phyloP scores from a whole-genome alignment of 805 yeast species.

The Blastobotrys robertii region DNA sequence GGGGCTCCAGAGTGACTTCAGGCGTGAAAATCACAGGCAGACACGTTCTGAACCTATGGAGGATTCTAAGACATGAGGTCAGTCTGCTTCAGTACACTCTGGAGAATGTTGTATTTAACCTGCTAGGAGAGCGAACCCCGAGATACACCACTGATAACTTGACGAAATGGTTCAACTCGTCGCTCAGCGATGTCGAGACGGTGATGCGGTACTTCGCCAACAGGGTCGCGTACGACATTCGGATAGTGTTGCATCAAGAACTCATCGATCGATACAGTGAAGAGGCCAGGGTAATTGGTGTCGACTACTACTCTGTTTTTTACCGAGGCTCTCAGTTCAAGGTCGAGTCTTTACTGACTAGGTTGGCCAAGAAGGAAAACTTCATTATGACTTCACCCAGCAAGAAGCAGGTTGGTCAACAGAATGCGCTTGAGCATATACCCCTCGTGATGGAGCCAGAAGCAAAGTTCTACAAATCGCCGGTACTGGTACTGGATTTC shows the following conservation, averaged over 20 bases:
- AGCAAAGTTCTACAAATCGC: constrained; percentile 76
- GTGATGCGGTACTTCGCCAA: constrained; percentile 32
- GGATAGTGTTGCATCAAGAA: constrained; percentile 52
- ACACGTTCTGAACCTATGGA: constrained; percentile 80
- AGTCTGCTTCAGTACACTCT: constrained; percentile 58
- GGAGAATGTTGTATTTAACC: constrained; percentile 64
- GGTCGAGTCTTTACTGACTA: constrained; percentile 72
- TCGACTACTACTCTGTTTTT: constrained; percentile 80
- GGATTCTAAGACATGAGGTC: constrained; percentile 54
- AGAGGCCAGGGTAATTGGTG: constrained; percentile 76
- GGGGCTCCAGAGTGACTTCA: constrained; percentile 79
- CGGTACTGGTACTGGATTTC: constrained; percentile 82
- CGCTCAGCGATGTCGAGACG: background rate
- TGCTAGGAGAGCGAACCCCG: constrained; percentile 61
- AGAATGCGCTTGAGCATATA: constrained; percentile 76
- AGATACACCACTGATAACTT: constrained; percentile 41
- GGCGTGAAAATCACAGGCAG: constrained; percentile 65
- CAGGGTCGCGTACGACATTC: constrained; percentile 35
- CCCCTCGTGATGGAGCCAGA: constrained; percentile 92
- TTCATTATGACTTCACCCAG: constrained; percentile 69
- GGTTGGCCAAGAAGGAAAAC: constrained; percentile 72
- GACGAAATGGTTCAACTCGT: constrained; percentile 35
- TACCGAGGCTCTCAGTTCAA: constrained; percentile 90
- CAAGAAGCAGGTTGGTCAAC: constrained; percentile 68
- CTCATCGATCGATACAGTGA: constrained; percentile 63